Evolutionary conservation across 371 early-diverging fungal species (phyloP).

Genomic region (Mortierella sp.): DNA sequence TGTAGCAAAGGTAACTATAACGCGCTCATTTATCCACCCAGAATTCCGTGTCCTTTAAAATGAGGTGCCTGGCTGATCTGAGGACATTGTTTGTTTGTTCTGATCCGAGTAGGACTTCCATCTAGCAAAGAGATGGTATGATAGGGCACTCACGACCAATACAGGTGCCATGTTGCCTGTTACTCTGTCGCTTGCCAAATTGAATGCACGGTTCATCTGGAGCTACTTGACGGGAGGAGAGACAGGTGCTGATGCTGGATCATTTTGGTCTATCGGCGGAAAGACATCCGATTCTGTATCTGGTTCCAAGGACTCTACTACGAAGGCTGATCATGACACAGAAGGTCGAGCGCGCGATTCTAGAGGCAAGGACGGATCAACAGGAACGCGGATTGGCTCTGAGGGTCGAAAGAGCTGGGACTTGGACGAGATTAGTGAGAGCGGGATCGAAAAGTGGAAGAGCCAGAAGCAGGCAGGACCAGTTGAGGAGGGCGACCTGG

Average conservation of each 20-base stretch:
- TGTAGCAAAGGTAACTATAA: constrained; percentile 67
- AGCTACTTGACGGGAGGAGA: constrained; percentile 70
- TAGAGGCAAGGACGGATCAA: too few relatives aligned
- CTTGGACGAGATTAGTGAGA: constrained; percentile 27
- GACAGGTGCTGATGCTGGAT: constrained; percentile 53
- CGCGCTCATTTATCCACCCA: constrained; percentile 1
- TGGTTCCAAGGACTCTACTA: not conserved
- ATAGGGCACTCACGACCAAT: constrained; percentile 77
- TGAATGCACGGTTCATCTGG: constrained; percentile 77
- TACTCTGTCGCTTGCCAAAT: constrained; percentile 77
- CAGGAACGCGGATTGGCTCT: not conserved
- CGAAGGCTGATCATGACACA: not conserved
- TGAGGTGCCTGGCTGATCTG: too few relatives aligned
- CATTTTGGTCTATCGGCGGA: constrained; percentile 56
- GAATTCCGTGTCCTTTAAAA: too few relatives aligned
- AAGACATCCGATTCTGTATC: constrained; percentile 7
- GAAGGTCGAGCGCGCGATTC: too few relatives aligned
- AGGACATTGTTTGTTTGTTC: constrained; percentile 6
- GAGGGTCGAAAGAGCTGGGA: constrained; percentile 25
- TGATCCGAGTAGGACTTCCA: constrained; percentile 75
- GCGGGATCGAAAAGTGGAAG: constrained; percentile 34
- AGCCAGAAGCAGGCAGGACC: constrained; percentile 23
- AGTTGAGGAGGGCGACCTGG: constrained; percentile 9
- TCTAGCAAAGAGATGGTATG: constrained; percentile 93
- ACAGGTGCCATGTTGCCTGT: constrained; percentile 86